Percentiles rank a stretch among this genome's conserved stretches.
Conservation (phyloP, 2,329 filamentous ascomycete genomes). For the Neonectria neomacrospora region DNA sequence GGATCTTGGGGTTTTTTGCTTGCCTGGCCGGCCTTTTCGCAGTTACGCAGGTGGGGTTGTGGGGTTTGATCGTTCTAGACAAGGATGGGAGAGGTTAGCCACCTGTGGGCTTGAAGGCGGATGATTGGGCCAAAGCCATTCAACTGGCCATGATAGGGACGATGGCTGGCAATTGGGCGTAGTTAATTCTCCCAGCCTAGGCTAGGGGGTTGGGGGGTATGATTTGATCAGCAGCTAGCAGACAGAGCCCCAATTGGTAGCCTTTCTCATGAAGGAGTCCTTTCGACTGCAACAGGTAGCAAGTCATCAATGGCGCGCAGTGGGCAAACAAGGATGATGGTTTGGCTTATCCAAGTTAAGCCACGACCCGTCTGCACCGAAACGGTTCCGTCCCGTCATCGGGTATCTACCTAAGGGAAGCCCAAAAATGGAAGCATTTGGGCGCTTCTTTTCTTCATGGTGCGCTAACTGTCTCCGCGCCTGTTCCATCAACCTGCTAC, state of each 20-base stretch:
- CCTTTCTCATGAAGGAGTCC: too few relatives aligned
- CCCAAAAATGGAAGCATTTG: conserved; percentile 13
- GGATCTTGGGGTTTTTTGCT: background rate
- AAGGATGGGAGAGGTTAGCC: conserved; percentile 7
- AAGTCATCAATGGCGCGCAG: background rate
- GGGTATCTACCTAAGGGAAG: background rate
- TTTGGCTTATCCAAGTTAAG: too few relatives aligned
- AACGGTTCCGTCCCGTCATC: conserved; percentile 7
- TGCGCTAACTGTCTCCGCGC: conserved; percentile 20
- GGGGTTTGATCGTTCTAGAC: conserved; percentile 8
- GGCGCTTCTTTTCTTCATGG: conserved; percentile 6
- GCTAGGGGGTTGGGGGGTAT: too few relatives aligned
- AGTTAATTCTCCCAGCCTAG: conserved; percentile 9
- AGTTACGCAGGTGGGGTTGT: conserved; percentile 5
- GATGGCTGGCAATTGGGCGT: background rate
- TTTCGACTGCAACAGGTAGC: too few relatives aligned
- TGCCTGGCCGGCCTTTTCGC: background rate
- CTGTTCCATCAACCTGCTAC: conserved; percentile 29
- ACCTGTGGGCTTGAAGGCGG: conserved; percentile 7
- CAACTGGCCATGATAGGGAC: conserved; percentile 4
- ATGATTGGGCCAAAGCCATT: conserved; percentile 10
- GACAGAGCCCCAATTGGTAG: too few relatives aligned
- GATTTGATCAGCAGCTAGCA: too few relatives aligned
- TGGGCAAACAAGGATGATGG: background rate
- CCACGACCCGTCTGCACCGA: background rate